Evolutionary conservation across 192 early-diverging fungal genomes (phyloP), one percentile per base, ranked within the genome.

Genomic region (Rhizophlyctis rosea): DNA sequence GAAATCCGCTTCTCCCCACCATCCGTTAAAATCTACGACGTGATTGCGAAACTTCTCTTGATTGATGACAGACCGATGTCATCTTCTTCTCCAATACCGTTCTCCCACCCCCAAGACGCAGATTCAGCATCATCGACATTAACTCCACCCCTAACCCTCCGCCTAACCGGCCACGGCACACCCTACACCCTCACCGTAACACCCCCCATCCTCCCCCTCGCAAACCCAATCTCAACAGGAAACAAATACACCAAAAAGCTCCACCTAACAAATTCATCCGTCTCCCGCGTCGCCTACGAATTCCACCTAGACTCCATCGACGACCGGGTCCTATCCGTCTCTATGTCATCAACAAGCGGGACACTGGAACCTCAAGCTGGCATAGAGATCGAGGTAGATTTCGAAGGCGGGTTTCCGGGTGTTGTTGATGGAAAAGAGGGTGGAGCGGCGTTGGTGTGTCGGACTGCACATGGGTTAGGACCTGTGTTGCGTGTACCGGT

Each of bases 1-100:
- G 48, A 67, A 47, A 55, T 81, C 24, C 21, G 31, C 30, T 81
- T 81, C 59, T 63, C 47, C 13, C 76, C 76, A 2, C 36, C 47
- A 9, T 13, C 24, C 18, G 48, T 31, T 14, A 71, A 69, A 50
- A 50, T 53, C 3, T 81, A 75, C 61, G 73, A 81, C 57, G 58
- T 72, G 7, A 55, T 70, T 34, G 68, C 62, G 29, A 34, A 59
- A n/a, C 61, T 76, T 14, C 52, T 80, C 21, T 34, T 72, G 27
- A 61, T 73, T 33, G 68, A 64, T 39, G 67, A 59, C 4, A 58
- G 65, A 31, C 58, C 35, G 21, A 31, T 31, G 5, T n/a, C n/a
- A n/a, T n/a, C n/a, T n/a, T n/a, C n/a, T n/a, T n/a, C n/a, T n/a
- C n/a, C n/a, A n/a, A n/a, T n/a, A n/a, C n/a, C n/a, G n/a, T n/a